These are phyloP conservation scores for Phycomyces blakesleeanus DNA, from an alignment of 192 early-diverging fungal genomes.

Conservation along the genomic window DNA sequence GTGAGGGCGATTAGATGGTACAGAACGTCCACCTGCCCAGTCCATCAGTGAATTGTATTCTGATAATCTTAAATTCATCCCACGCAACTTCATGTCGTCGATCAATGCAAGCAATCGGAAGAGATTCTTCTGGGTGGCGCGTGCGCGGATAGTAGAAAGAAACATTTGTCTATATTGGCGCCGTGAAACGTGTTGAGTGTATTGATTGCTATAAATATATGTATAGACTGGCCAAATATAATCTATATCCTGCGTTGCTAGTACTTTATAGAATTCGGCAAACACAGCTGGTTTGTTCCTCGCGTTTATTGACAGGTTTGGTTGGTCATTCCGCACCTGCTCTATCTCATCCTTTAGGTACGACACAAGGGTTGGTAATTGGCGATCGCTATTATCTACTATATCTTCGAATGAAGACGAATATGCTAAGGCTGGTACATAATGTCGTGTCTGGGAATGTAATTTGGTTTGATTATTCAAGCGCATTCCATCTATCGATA, in stretches of 20 bases:
- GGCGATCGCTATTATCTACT: no score
- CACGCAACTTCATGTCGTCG: slow-evolving; percentile 27
- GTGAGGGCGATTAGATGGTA: slow-evolving; percentile 12
- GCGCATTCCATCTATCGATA: no score
- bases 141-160: slow-evolving; percentile 13
- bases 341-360: no score
- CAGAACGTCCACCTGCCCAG: slow-evolving; percentile 32
- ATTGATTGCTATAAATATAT: slow-evolving; percentile 13
- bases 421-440: no score
- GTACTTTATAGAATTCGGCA: slow-evolving; percentile 22
- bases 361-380: no score
- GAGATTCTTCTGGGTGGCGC: slow-evolving; percentile 24
- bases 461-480: no score
- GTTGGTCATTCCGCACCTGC: not conserved
- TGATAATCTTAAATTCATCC: slow-evolving; percentile 12
- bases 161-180: slow-evolving; percentile 24
- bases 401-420: no score
- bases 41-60: slow-evolving; percentile 34
- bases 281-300: slow-evolving; percentile 3
- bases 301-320: not conserved
- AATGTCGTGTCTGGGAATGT: no score
- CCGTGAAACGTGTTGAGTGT: slow-evolving; percentile 14
- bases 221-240: slow-evolving; percentile 33
- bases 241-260: slow-evolving; percentile 33
- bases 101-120: slow-evolving; percentile 25